Percentiles rank a stretch among this genome's conserved stretches.
Evolutionary conservation across 164 flowering plant species (phyloP).

Genomic region (Magnolia changhungtana): DNA sequence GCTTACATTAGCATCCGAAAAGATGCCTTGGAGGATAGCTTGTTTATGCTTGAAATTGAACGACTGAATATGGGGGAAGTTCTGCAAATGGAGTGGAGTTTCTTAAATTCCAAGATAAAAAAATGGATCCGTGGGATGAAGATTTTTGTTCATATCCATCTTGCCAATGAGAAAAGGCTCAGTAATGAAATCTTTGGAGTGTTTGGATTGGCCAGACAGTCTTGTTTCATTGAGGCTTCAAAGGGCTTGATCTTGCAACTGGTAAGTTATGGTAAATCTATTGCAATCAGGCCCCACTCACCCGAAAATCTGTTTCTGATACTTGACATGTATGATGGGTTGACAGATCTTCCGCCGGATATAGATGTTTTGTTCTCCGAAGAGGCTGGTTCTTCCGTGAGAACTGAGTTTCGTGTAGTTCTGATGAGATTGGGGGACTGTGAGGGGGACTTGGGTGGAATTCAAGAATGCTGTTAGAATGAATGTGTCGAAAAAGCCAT

Average conservation of each 20-base stretch:
- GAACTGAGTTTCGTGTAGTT: slow-evolving; percentile 49
- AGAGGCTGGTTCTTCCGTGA: slow-evolving; percentile 41
- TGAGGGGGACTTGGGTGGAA: slow-evolving; percentile 50
- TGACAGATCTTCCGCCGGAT: slow-evolving; percentile 61
- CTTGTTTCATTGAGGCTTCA: slow-evolving; percentile 62
- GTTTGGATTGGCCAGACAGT: slow-evolving; percentile 23
- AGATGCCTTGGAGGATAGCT: slow-evolving; percentile 73
- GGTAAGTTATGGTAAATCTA: slow-evolving; percentile 58
- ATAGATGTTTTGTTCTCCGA: slow-evolving; percentile 48
- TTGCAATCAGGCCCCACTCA: slow-evolving; percentile 58
- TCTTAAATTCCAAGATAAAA: slow-evolving; percentile 53
- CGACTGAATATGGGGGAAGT: slow-evolving; percentile 79
- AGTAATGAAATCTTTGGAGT: slow-evolving; percentile 60
- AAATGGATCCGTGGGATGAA: slow-evolving; percentile 71
- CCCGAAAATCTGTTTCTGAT: slow-evolving; percentile 71
- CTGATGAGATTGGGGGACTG: slow-evolving; percentile 57
- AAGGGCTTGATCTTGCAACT: slow-evolving; percentile 59
- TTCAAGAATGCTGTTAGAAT: slow-evolving; percentile 62
- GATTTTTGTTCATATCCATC: slow-evolving; percentile 57
- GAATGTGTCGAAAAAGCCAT: slow-evolving; percentile 43
- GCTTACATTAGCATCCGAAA: slow-evolving; percentile 48
- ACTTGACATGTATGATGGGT: slow-evolving; percentile 75
- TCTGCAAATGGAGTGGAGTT: slow-evolving; percentile 64
- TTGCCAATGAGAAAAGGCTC: slow-evolving; percentile 67
- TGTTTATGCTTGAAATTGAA: slow-evolving; percentile 62